Evolutionary conservation across 495 filamentous ascomycete species (phyloP).

Genomic region (Xylaria bambusicola): DNA sequence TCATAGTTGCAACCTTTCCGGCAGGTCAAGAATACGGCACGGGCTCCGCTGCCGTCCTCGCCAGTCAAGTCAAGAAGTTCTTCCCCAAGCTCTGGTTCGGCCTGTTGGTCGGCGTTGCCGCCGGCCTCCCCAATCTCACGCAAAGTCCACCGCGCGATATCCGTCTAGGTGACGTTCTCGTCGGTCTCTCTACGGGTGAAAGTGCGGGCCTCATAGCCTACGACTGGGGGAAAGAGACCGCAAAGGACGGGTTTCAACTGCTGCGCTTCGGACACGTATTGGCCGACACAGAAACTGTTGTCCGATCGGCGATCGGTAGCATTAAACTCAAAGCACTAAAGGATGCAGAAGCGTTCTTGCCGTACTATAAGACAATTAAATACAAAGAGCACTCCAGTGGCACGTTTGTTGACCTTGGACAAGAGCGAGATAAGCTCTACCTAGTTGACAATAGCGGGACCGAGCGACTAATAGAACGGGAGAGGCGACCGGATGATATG

Average conservation of each 20-base stretch:
- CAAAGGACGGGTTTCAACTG: conserved; percentile 24
- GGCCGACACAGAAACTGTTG: conserved; percentile 25
- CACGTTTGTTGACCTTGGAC: conserved; percentile 30
- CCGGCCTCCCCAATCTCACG: conserved; percentile 22
- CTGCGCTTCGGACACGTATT: conserved; percentile 25
- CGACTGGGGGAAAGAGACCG: conserved; percentile 19
- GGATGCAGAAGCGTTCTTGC: conserved; percentile 18
- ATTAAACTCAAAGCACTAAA: conserved; percentile 20
- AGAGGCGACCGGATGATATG: conserved; percentile 15
- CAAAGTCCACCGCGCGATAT: conserved; percentile 36
- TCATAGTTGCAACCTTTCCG: conserved; percentile 45
- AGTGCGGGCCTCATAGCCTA: conserved; percentile 30
- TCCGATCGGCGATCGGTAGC: conserved; percentile 28
- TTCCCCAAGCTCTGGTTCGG: conserved; percentile 44
- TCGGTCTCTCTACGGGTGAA: conserved; percentile 25
- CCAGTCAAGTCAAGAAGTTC: conserved; percentile 39
- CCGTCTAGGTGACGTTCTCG: conserved; percentile 44
- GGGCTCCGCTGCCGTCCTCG: conserved; percentile 40
- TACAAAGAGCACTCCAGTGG: conserved; percentile 19
- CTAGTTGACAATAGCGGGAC: conserved; percentile 12
- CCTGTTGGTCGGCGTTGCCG: conserved; percentile 41
- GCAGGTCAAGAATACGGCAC: conserved; percentile 38
- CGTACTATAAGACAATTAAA: conserved; percentile 27
- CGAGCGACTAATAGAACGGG: conserved; percentile 14
- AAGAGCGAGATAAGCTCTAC: conserved; percentile 26